Percentiles rank a stretch among this genome's conserved stretches.
Conservation (phyloP, 495 filamentous ascomycete species). For the Penicillium salamii region DNA sequence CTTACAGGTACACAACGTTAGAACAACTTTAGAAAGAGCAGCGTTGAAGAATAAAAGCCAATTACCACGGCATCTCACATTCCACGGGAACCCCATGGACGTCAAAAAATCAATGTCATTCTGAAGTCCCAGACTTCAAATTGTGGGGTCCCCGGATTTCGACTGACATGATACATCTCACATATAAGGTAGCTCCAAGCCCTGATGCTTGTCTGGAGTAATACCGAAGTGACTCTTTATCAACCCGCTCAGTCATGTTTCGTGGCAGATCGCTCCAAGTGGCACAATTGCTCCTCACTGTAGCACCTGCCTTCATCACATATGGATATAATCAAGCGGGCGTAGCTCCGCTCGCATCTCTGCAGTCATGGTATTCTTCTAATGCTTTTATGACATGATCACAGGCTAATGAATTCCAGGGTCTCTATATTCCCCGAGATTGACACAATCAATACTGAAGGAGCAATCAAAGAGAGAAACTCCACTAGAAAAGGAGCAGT, state of each 20-base stretch:
- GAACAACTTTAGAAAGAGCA: no score
- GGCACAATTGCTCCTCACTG: background rate
- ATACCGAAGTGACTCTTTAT: no score
- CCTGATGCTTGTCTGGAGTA: no score
- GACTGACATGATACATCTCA: background rate
- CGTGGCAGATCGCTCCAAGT: no score
- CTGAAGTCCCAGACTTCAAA: no score
- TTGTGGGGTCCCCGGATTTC: background rate
- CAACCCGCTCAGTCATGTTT: no score
- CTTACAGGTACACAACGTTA: no score
- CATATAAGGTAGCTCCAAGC: background rate
- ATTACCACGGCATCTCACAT: no score
- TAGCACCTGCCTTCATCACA: slow-evolving; percentile 39
- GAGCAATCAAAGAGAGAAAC: slow-evolving; percentile 19
- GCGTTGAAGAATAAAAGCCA: no score
- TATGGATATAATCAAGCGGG: slow-evolving; percentile 38
- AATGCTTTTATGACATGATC: no score
- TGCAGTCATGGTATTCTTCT: slow-evolving; percentile 5
- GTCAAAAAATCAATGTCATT: no score
- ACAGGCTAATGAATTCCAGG: background rate
- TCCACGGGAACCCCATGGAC: no score
- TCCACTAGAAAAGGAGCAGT: slow-evolving; percentile 39
- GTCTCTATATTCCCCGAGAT: slow-evolving; percentile 32
- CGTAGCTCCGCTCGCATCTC: slow-evolving; percentile 23
- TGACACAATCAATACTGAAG: slow-evolving; percentile 30